Base-by-base conservation (phyloP, 1,139 yeast species). In the Kluyveromyces marxianus region DNA sequence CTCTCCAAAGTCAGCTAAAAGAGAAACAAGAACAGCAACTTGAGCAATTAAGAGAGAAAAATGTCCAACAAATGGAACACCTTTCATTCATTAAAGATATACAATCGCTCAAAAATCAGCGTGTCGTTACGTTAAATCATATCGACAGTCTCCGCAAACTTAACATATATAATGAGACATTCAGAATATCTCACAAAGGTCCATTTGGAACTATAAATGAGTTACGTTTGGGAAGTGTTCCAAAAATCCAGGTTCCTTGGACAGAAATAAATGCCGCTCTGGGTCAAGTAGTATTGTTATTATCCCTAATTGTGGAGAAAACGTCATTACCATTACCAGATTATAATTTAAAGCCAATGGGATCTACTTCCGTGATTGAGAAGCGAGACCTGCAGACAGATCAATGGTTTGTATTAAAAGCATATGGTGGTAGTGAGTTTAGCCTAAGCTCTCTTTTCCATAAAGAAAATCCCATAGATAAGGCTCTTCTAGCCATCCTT, bases 191-290 rank as follows among this genome's bases (percentile, higher is more conserved):
- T 0, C 83, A 81, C 54, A 88, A 84, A 46, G 92, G 92, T 6
- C 78, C 78, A 42, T 87, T 84, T 66, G 97, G 95, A 1, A 84
- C 94, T 0, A 90, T 92, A 28, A 90, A 90, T 63, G 95, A 92
- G 0, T 71, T 87, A 39, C 68, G 96, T 47, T 63, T 92, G 10
- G 98, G 97, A 0, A 68, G 79, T 26, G 60, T 78, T 40, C 76
- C 76, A 39, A 75, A 72, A 1, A 68, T 72, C 49, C 75, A 70
- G 45, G 79, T 90, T 0, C 85, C 94, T 3, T 89, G 96, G 95
- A 79, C 87, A 44, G 98, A 92, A 57, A 81, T 89, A 37, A 92
- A 90, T 60, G 94, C 95, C 1, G 97, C 96, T 0, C 69, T 92
- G 62, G 98, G 98, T 0, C 96, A 90, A 56, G 69, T 90, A 2